Conservation (phyloP, 2,329 filamentous ascomycete species). For the Diaporthe helianthi region DNA sequence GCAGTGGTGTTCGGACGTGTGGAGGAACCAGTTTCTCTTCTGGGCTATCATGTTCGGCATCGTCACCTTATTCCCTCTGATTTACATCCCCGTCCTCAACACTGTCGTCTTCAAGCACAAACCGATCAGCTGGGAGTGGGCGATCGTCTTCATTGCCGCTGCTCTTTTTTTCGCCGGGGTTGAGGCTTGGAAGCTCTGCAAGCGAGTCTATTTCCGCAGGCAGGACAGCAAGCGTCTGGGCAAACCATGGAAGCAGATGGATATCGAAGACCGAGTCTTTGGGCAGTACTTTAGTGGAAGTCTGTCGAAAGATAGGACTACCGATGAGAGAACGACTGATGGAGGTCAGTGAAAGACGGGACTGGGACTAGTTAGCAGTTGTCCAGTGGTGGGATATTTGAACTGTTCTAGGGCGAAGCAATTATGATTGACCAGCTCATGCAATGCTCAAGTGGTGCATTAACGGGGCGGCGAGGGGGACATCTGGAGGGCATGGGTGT, state of each 20-base stretch:
- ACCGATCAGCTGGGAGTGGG: slow-evolving; percentile 74
- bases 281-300: neutral
- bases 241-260: slow-evolving; percentile 10
- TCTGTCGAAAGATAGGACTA: neutral
- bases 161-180: slow-evolving; percentile 69
- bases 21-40: slow-evolving; percentile 62
- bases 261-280: slow-evolving; percentile 20
- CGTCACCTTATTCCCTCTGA: slow-evolving; percentile 62
- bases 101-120: slow-evolving; percentile 70
- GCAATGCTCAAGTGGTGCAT: too few species aligned
- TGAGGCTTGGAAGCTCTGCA: slow-evolving; percentile 72
- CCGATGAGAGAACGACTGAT: neutral
- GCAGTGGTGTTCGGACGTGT: slow-evolving; percentile 63
- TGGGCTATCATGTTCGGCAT: slow-evolving; percentile 59
- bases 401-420: neutral
- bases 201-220: slow-evolving; percentile 58
- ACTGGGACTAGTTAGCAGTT: too few species aligned
- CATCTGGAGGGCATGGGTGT: too few species aligned
- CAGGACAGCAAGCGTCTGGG: neutral
- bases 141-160: slow-evolving; percentile 66
- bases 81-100: slow-evolving; percentile 75
- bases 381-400: neutral
- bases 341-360: neutral
- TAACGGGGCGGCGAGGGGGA: too few species aligned
- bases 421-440: neutral